Percentiles rank a stretch among this genome's conserved stretches.
phyloP scores from a whole-genome alignment of 129 eudicot genomes.

The Heracleum sosnowskyi region DNA sequence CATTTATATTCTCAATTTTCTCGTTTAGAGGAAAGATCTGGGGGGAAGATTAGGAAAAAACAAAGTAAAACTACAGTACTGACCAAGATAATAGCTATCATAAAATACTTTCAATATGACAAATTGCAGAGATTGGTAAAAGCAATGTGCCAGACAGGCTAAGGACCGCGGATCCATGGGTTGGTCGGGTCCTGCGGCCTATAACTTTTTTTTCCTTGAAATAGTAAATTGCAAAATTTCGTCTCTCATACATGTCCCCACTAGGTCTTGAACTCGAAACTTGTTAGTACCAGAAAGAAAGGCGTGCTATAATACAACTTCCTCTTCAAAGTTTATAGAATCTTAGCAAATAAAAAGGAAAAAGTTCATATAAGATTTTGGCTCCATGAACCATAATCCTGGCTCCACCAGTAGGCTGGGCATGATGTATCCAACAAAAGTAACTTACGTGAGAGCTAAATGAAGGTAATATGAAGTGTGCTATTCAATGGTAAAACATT shows the following conservation, averaged over 20 bases:
- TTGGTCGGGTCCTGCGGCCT: not conserved
- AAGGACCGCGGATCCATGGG: not conserved
- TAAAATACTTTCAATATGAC: not conserved
- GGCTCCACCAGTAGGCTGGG: not conserved
- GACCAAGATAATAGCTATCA: not conserved
- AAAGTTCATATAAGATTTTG: no score
- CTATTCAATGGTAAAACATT: not conserved
- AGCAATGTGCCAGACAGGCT: not conserved
- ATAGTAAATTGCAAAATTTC: not conserved
- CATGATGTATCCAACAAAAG: not conserved
- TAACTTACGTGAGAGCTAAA: not conserved
- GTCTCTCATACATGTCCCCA: not conserved
- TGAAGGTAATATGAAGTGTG: not conserved
- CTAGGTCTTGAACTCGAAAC: not conserved
- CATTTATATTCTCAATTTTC: conserved; percentile 74
- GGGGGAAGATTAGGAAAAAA: conserved; percentile 4
- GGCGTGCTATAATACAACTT: not conserved
- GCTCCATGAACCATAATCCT: not conserved
- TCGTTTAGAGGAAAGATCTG: conserved; percentile 69
- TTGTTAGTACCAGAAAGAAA: not conserved
- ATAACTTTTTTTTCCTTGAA: no score
- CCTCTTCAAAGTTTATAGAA: not conserved
- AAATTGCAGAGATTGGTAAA: not conserved
- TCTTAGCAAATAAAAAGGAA: no score
- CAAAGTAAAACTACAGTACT: not conserved